phyloP scores from a whole-genome alignment of 345 rosid species.

The Acer saccharum region DNA sequence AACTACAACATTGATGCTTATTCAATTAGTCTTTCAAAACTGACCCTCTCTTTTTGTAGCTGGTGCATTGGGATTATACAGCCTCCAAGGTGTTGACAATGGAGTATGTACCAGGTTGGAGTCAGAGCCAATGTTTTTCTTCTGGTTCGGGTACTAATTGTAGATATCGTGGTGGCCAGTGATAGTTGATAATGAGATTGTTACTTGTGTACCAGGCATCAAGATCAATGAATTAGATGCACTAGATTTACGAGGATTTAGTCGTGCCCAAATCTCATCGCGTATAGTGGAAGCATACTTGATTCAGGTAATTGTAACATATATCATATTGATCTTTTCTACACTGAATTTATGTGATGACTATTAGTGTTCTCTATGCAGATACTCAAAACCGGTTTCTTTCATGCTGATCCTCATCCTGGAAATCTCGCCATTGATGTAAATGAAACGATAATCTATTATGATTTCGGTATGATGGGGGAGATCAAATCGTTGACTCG shows the following conservation, averaged over 20 bases:
- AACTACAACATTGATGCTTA: conserved; percentile 8
- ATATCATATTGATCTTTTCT: neutral
- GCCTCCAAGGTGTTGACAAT: conserved; percentile 87
- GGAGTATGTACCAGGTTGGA: conserved; percentile 93
- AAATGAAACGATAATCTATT: conserved; percentile 84
- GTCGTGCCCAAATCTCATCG: conserved; percentile 73
- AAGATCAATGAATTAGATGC: conserved; percentile 66
- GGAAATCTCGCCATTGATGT: conserved; percentile 91
- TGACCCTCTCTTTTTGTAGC: conserved; percentile 38
- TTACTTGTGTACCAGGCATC: conserved; percentile 49
- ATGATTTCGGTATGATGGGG: conserved; percentile 99
- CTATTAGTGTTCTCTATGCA: conserved; percentile 17
- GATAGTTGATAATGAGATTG: neutral
- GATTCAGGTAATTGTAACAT: conserved; percentile 66
- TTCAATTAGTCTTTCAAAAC: neutral
- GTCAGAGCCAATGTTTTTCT: conserved; percentile 23
- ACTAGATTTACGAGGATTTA: conserved; percentile 59
- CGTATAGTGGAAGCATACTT: conserved; percentile 85
- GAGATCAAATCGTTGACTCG: conserved; percentile 91
- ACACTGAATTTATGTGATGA: neutral
- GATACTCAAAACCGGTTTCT: conserved; percentile 94
- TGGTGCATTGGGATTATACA: conserved; percentile 93
- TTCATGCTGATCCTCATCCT: conserved; percentile 99
- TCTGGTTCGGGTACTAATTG: conserved; percentile 4
- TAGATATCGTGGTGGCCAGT: neutral